Base-by-base conservation (phyloP, 331 rosid genomes). In the Telfairia occidentalis region DNA sequence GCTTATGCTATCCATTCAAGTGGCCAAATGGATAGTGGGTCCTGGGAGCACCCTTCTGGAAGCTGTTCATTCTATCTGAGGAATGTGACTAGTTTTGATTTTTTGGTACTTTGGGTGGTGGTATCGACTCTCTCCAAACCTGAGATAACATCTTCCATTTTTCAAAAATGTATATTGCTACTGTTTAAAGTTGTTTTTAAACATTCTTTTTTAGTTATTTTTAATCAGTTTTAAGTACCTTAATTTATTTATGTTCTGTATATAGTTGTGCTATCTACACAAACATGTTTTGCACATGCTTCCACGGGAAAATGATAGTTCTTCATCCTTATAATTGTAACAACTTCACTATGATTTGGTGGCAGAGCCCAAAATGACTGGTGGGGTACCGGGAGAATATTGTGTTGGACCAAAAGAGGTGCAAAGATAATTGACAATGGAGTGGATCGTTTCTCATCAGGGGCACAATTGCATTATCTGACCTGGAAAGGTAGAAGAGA, bases 261-360 rank as follows among this genome's bases (percentile, higher is more conserved):
- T 29, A 23, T 50, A 16, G 67, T 16, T 21, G 49, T 52, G 32
- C 74, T 71, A 50, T 77, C 80, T 28, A 61, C 73, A 45, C 54
- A 59, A 58, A 78, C 82, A 71, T 75, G 84, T 85, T 82, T 74
- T 46, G 80, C 77, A 79, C 85, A 77, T 79, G 87, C 80, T 49
- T 32, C 73, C 79, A 40, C 65, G 54, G 38, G 77, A 76, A 50
- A 79, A 60, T 71, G 69, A 77, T 64, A 77, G 63, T 29, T 77
- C n/a, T 55, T 76, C 34, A 57, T 78, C 63, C 60, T 69, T 45
- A 63, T 66, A 69, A 55, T 78, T 78, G 46, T 28, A 76, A 53
- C 42, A 45, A 77, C 53, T 54, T 78, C 63, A 15, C 78, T 7
- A 24, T 53, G 73, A 72, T 74, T 76, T 69, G 77, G 79, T 76